A percentile compares a stretch with the other conserved stretches of the same genome.
Evolutionary conservation across 78 protist species (phyloP).

Genomic region (Dictyostelium brefeldianum): DNA sequence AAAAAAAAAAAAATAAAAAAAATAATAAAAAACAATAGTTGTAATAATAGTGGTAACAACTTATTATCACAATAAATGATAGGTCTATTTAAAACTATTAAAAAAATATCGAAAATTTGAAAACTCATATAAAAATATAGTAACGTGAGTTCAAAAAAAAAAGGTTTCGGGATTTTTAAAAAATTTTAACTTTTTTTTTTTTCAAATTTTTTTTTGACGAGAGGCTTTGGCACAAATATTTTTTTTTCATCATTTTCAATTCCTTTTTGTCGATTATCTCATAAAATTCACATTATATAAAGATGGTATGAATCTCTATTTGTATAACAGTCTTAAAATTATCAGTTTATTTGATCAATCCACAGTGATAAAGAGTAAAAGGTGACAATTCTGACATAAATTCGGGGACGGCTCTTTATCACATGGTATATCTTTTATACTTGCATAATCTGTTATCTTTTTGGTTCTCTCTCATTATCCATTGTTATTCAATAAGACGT

Average conservation of each 20-base stretch:
- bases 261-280: constrained; percentile 19
- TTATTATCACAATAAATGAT: too few relatives aligned
- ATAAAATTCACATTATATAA: background rate
- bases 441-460: constrained; percentile 21
- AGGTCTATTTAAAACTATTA: too few relatives aligned
- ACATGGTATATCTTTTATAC: background rate
- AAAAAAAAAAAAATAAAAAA: too few relatives aligned
- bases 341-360: constrained; percentile 4
- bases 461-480: constrained; percentile 3
- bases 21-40: too few relatives aligned
- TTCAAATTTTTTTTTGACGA: background rate
- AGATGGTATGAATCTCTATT: constrained; percentile 17
- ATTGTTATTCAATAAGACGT: background rate
- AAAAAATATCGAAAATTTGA: too few relatives aligned
- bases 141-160: background rate
- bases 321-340: constrained; percentile 2
- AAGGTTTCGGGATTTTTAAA: background rate
- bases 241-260: background rate
- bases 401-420: too few relatives aligned
- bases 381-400: too few relatives aligned
- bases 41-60: too few relatives aligned
- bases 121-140: too few relatives aligned
- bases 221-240: background rate
- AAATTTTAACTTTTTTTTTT: background rate
- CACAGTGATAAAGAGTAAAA: too few relatives aligned